Base-by-base conservation (phyloP, 139 green algal genomes). In the Coelastrella sp. region DNA sequence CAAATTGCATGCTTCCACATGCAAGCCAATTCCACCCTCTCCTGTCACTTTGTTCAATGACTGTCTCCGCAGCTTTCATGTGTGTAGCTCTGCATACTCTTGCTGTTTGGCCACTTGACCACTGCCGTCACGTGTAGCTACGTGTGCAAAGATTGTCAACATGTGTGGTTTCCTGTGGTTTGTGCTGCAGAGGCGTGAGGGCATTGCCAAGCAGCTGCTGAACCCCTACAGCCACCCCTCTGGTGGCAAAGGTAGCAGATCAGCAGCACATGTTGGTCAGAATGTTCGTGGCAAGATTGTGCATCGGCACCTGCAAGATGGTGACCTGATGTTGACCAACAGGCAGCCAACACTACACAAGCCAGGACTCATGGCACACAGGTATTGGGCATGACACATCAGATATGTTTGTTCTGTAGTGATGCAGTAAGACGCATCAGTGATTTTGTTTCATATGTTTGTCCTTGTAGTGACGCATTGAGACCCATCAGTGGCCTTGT, bases 331-430 rank as follows among this genome's bases (percentile, higher is more conserved):
- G 93, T 92, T 99, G 37, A 98, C 98, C 66, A 99, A 99, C 89
- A 92, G 97, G 63, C 97, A 99, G 91, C 97, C 97, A 15, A 99
- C 97, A n/a, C 91, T 99, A 85, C 97, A 99, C 91, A 98, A 98
- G 79, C 97, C 97, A 0, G 95, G 92, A 41, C 86, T 96, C 41
- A 93, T 96, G 91, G 92, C 93, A 80, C 40, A 92, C 88, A 21
- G 63, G 92, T 72, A 82, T 92, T 32, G 86, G 7, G 50, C 9
- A 64, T n/a, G 21, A 19, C 11, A 64, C 21, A 64, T 34, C 53
- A 32, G 19, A 64, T 27, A 27, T 32, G 45, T 57, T 57, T 0
- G 11, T 57, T 57, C 15, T 9, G 11, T 57, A n/a, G n/a, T n/a
- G n/a, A n/a, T n/a, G n/a, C n/a, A n/a, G n/a, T n/a, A n/a, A n/a